Evolutionary conservation across 305 asterid species (phyloP), one percentile per base, ranked within the genome.

Genomic region (Rubia peregrina): DNA sequence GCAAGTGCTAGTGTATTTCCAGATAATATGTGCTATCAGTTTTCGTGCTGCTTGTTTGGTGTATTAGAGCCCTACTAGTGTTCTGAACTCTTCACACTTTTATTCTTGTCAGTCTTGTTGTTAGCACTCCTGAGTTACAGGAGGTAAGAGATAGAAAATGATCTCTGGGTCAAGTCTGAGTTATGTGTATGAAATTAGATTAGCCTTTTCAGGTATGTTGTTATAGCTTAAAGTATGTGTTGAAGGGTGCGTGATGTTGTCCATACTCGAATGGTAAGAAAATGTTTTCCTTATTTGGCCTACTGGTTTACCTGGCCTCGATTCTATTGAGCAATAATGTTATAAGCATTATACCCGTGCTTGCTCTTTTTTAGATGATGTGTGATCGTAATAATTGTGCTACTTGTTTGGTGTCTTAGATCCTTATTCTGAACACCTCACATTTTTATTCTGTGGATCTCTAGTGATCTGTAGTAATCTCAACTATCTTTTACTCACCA

Each of bases 381-480:
- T n/a, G 13, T 30, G 33, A 30, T 30, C 33, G 3, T 26, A 21
- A 19, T 33, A 12, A 3, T 12, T n/a, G 53, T 51, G 53, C 53
- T 16, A 48, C 53, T 48, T 48, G 53, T 48, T 41, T 41, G n/a
- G 11, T 30, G 51, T 41, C 17, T 51, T 7, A 0, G 57, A 51
- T 12, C 68, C 38, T 8, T 17, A n/a, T 10, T 26, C 26, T 63
- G 42, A 63, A 63, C 26, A 13, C 42, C 17, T 12, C 48, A 16
- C 14, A 17, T 36, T 4, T 36, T 10, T 9, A n/a, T 33, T 33
- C 1, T 9, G n/a, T 65, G 0, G 36, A 40, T 65, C 26, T 41
- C 8, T 61, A 30, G 30, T n/a, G 53, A 46, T 19, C 60, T 60
- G 67, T 55, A 43, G 74, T 63, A 63, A 8, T 62, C 26, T 12